Base-by-base conservation (phyloP, 306 rosid genomes). In the Crataegus laevigata region DNA sequence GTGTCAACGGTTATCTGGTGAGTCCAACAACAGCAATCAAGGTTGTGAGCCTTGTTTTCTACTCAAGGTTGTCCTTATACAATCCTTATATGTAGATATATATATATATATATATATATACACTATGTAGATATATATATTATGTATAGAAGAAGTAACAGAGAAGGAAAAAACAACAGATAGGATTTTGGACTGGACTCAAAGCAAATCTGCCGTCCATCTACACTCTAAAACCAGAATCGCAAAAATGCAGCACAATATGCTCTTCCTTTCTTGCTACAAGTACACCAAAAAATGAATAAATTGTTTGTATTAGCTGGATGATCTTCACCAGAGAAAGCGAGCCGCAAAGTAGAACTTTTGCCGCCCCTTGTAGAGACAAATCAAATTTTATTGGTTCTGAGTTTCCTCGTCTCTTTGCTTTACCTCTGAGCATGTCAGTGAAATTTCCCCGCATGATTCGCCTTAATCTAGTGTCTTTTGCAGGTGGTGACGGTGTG, bases 391-490 rank as follows among this genome's bases (percentile, higher is more conserved):
- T 81, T 78, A 87, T 50, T 85, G 85, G 85, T 80, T 79, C 50
- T 76, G 88, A 75, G 83, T 76, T 38, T 90, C 96, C 42, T 92
- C 99, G 18, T 43, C 83, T 64, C 82, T 89, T 94, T 47, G 61
- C 88, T 85, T 90, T 92, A 75, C 89, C 91, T 6, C 99, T 86
- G 66, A 94, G 91, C 97, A 94, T 92, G 22, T 92, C 97, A 0
- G 97, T 71, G 80, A 94, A 94, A 86, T 86, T 83, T 75, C 99
- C 99, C 75, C 92, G 64, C 99, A 94, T 92, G 81, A 94, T 92
- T 63, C 97, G 89, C 87, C 87, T 80, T 77, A 94, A 87, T 84
- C 98, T 87, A 62, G 97, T 94, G 79, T 94, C 98, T 69, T 94
- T 96, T 13, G 54, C 82, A 2, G 88, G 77, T 15, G 85, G n/a